phyloP scores from a whole-genome alignment of 192 early-diverging fungal genomes.

The Funneliformis mosseae region DNA sequence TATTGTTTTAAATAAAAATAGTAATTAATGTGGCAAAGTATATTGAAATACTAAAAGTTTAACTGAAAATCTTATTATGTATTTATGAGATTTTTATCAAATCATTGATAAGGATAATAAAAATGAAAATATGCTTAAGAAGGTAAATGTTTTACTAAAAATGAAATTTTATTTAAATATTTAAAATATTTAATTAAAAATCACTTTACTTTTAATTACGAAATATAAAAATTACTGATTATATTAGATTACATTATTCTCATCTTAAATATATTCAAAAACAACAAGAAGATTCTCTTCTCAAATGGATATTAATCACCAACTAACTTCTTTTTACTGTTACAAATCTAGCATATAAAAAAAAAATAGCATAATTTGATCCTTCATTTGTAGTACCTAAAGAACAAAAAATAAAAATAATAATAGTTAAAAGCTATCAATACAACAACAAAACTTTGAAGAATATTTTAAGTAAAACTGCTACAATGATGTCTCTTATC shows the following conservation, averaged over 20 bases:
- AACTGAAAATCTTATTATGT: too few relatives aligned
- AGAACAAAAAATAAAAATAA: conserved; percentile 12
- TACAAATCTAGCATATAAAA: background rate
- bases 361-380: background rate
- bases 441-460: background rate
- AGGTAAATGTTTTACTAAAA: background rate
- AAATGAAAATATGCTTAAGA: too few relatives aligned
- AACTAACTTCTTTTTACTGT: background rate
- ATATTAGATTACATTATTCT: background rate
- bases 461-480: background rate
- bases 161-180: background rate
- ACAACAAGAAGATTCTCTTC: background rate
- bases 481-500: background rate
- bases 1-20: too few relatives aligned
- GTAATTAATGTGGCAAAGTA: too few relatives aligned
- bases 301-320: background rate
- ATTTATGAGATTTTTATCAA: too few relatives aligned
- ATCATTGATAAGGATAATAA: too few relatives aligned
- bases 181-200: background rate
- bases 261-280: conserved; percentile 17
- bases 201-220: background rate
- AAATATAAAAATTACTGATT: background rate
- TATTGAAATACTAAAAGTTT: too few relatives aligned
- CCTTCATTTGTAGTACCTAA: background rate
- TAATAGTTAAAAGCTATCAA: conserved; percentile 1